Base-by-base conservation (phyloP, 1,284 basidiomycete species). In the Boletellus sp. region DNA sequence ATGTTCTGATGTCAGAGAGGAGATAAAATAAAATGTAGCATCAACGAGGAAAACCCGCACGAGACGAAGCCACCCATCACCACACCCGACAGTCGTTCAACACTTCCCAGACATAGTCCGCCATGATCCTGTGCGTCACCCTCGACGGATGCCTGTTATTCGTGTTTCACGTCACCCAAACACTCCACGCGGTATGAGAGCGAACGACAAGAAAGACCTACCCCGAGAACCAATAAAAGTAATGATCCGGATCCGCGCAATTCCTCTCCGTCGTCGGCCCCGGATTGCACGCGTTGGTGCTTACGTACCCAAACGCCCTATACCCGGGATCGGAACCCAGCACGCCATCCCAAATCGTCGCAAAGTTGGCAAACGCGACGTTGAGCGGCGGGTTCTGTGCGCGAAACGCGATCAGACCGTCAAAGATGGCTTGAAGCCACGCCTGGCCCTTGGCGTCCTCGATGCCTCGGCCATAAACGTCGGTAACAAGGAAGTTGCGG, bases 211-310 rank as follows among this genome's bases (percentile, higher is more conserved):
- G 6, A 15, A 2, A 8, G 33, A 75, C 60, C n/a, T 53, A 78
- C 79, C 72, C 73, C 21, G 67, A 61, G 16, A 80, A 71, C 72
- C 78, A 82, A 54, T 79, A 79, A 56, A 81, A 78, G 21, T 69
- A 70, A 53, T 73, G 74, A 36, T 74, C 74, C 4, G 79, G 77
- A 53, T 80, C 77, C 26, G 55, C 42, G 44, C 77, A 79, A 13
- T 55, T 58, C 0, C 58, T 66, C 5, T 57, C 52, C 4, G 67
- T 72, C 8, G 71, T 71, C 15, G 61, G 56, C 1, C 65, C 64
- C 1, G 66, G 56, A 16, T 52, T 65, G 41, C 78, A 79, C 0
- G 72, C 62, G 4, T 65, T 71, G 5, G 66, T 61, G 43, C 68
- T 74, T 13, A 69, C 71, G 51, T 75, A 80, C 6, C 79, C 78